Evolutionary conservation across 2,329 filamentous ascomycete species (phyloP).

Genomic region (Xylaria sp.): DNA sequence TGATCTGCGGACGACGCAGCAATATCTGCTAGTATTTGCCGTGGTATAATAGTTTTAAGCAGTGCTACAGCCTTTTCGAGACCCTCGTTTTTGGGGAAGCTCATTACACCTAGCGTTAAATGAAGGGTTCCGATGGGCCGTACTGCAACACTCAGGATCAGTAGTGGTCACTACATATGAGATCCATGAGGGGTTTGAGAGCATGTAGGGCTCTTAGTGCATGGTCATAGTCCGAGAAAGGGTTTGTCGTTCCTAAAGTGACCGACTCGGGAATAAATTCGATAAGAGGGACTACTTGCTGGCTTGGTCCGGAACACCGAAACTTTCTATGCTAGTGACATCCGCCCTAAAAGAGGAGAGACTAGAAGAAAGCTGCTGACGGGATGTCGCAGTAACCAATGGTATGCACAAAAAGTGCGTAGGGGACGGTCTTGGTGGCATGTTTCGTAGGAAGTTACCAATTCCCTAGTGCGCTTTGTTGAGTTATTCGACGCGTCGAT

Average conservation of each 20-base stretch:
- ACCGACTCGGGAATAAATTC: neutral
- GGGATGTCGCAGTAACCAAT: slow-evolving; percentile 70
- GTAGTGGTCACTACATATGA: neutral
- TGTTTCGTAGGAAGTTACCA: slow-evolving; percentile 38
- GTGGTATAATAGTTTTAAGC: slow-evolving; percentile 54
- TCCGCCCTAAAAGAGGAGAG: slow-evolving; percentile 71
- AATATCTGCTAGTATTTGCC: slow-evolving; percentile 53
- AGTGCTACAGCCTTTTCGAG: slow-evolving; percentile 57
- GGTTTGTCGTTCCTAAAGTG: neutral
- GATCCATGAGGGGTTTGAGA: neutral
- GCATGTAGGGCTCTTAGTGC: neutral
- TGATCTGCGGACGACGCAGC: neutral
- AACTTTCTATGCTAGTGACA: slow-evolving; percentile 58
- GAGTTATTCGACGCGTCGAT: neutral
- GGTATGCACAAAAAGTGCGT: slow-evolving; percentile 85
- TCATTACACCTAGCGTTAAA: slow-evolving; percentile 89
- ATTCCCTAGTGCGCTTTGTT: neutral
- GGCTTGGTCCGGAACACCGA: slow-evolving; percentile 71
- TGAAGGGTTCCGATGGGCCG: slow-evolving; percentile 84
- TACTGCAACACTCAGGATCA: slow-evolving; percentile 52
- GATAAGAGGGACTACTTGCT: slow-evolving; percentile 36
- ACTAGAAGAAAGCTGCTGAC: slow-evolving; percentile 72
- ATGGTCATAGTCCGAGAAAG: neutral
- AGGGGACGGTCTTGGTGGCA: slow-evolving; percentile 56
- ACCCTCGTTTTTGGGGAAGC: slow-evolving; percentile 64